Evolutionary conservation across 768 basidiomycete species (phyloP).

Genomic region (Russula olivacea): DNA sequence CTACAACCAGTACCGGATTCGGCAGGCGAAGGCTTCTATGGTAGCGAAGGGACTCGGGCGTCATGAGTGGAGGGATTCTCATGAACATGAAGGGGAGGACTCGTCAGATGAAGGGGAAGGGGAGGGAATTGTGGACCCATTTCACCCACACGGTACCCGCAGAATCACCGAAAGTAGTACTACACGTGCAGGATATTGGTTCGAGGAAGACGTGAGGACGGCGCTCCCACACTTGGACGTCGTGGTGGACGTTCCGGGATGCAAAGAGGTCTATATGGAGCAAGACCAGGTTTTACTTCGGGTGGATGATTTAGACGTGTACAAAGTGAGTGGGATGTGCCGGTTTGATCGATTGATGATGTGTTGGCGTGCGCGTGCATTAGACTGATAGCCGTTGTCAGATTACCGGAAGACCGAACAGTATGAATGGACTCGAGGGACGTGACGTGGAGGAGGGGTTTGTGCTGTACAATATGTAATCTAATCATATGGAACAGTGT

Average conservation of each 20-base stretch:
- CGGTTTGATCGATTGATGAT: neutral
- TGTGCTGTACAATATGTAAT: neutral
- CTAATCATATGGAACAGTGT: neutral
- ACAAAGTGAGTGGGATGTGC: neutral
- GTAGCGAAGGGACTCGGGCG: neutral
- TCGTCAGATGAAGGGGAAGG: too few species aligned
- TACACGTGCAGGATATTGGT: neutral
- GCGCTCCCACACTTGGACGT: neutral
- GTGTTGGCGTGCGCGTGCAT: neutral
- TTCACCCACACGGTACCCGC: neutral
- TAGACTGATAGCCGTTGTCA: neutral
- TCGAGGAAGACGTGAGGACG: slow-evolving; percentile 4
- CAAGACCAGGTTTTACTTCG: slow-evolving; percentile 3
- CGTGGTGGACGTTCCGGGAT: neutral
- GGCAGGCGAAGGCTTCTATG: neutral
- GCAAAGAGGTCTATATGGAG: slow-evolving; percentile 4
- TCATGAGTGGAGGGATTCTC: neutral
- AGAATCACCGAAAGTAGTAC: neutral
- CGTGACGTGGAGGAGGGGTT: neutral
- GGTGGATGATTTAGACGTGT: neutral
- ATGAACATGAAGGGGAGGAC: neutral
- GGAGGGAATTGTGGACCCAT: neutral
- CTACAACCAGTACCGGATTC: slow-evolving; percentile 1
- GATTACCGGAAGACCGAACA: neutral
- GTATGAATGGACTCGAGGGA: neutral